Evolutionary conservation across 441 rosid species (phyloP).

Genomic region (Lepidium campestre): DNA sequence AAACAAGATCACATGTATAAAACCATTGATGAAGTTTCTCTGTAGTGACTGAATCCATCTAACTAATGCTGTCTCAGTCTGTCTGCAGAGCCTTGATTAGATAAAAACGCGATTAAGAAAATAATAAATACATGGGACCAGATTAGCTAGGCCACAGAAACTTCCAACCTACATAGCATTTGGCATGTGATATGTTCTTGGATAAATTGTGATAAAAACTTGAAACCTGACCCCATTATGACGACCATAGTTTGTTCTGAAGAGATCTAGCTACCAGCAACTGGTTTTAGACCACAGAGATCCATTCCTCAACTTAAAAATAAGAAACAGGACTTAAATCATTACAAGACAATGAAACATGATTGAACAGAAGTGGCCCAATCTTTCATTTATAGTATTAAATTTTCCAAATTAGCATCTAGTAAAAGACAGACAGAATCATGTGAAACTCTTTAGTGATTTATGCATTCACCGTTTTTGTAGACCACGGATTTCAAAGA

Average conservation of each 20-base stretch:
- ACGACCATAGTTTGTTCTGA: background rate
- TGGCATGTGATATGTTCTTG: slow-evolving; percentile 1
- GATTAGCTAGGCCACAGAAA: background rate
- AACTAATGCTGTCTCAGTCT: background rate
- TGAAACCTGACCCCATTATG: slow-evolving; percentile 1
- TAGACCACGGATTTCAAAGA: slow-evolving; percentile 7
- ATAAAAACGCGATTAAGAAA: no score
- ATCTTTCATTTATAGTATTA: background rate
- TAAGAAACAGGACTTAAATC: background rate
- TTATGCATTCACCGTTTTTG: background rate
- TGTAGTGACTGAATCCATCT: background rate
- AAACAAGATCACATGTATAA: slow-evolving; percentile 11
- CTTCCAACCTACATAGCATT: background rate
- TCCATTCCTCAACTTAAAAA: background rate
- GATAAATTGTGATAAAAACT: background rate
- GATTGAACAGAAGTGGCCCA: background rate
- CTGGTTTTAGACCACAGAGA: background rate
- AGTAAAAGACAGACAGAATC: background rate
- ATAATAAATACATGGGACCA: background rate
- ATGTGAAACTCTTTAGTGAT: slow-evolving; percentile 5
- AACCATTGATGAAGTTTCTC: background rate
- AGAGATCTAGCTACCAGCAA: background rate
- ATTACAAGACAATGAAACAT: slow-evolving; percentile 1
- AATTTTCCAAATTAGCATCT: background rate
- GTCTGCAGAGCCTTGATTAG: background rate